These are phyloP conservation scores for Suillus decipiens DNA, from an alignment of 768 basidiomycete genomes.

Conservation along the genomic window DNA sequence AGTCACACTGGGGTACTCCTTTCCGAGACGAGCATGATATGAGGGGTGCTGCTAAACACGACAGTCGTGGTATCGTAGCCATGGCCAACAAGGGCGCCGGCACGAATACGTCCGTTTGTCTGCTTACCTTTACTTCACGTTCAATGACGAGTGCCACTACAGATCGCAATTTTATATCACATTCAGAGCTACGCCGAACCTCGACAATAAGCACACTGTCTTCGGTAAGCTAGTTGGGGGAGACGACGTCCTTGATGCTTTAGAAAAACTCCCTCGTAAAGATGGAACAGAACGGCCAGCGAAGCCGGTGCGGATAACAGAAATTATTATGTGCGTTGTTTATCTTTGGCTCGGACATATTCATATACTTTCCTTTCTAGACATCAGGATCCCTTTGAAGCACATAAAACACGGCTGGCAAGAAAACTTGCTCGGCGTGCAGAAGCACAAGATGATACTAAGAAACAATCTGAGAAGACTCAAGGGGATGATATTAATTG, in stretches of 20 bases:
- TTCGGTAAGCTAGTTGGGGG: conserved; percentile 98
- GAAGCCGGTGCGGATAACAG: conserved; percentile 83
- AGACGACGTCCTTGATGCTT: conserved; percentile 81
- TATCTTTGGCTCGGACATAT: not conserved
- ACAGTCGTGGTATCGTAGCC: conserved; percentile 78
- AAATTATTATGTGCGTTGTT: conserved; percentile 85
- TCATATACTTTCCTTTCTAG: conserved; percentile 38
- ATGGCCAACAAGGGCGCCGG: conserved; percentile 96
- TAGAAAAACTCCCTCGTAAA: conserved; percentile 82
- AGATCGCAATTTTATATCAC: conserved; percentile 96
- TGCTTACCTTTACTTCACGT: not conserved
- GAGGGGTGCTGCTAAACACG: conserved; percentile 87
- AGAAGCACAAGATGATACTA: conserved; percentile 33
- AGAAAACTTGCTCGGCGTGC: conserved; percentile 64
- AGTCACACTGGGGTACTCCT: conserved; percentile 92
- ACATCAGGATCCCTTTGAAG: conserved; percentile 94
- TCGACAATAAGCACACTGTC: conserved; percentile 94
- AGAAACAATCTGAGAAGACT: conserved; percentile 47
- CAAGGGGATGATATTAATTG: conserved; percentile 75
- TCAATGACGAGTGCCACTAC: conserved; percentile 2
- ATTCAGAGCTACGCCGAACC: conserved; percentile 78
- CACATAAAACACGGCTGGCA: conserved; percentile 80
- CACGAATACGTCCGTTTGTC: conserved; percentile 70
- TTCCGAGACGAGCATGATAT: conserved; percentile 94
- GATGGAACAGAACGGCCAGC: conserved; percentile 85